Base-by-base conservation (phyloP, 441 rosid genomes). In the Pelargonium citronellum region DNA sequence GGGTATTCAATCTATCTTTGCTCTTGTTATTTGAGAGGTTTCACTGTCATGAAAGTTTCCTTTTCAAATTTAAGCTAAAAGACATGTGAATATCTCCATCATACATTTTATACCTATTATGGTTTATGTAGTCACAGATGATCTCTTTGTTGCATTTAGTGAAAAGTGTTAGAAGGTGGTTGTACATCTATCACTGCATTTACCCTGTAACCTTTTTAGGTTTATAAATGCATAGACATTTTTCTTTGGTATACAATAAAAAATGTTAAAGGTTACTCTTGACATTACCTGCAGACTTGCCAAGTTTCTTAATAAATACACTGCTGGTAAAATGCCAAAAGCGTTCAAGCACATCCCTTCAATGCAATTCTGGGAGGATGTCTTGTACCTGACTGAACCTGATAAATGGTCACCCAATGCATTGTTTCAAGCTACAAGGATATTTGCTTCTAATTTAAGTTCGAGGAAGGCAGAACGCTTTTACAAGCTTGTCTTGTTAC, bases 331-430 rank as follows among this genome's bases (percentile, higher is more conserved):
- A 79, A 74, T 94, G 60, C 99, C 96, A 0, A 90, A 91, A 76
- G 95, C 96, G 5, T 90, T 91, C 78, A 88, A 85, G 71, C 89
- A 80, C 70, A 86, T 94, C 46, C 87, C 96, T 53, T 79, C 93
- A 7, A 83, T 82, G 80, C 87, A 83, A 79, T 78, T 79, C 9
- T 94, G 97, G 97, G 95, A 91, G 83, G 96, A 90, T 72, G 82
- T 91, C 47, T 76, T 94, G 69, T 84, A 89, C 80, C 80, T 94
- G 67, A 91, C 96, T 7, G 91, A 94, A 78, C 97, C 99, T 7
- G 92, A 87, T 84, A 87, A 86, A 57, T 94, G 99, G 99, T 87
- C 96, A 5, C 93, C 97, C 12, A 88, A 84, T 69, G 97, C 96
- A 19, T 77, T 91, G 90, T 91, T 62, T 83, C 95, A 91, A 75